A percentile compares a stretch with the other conserved stretches of the same genome.
These are phyloP conservation scores for Penicillium silybi DNA, from an alignment of 495 filamentous ascomycete genomes.

Conservation along the genomic window DNA sequence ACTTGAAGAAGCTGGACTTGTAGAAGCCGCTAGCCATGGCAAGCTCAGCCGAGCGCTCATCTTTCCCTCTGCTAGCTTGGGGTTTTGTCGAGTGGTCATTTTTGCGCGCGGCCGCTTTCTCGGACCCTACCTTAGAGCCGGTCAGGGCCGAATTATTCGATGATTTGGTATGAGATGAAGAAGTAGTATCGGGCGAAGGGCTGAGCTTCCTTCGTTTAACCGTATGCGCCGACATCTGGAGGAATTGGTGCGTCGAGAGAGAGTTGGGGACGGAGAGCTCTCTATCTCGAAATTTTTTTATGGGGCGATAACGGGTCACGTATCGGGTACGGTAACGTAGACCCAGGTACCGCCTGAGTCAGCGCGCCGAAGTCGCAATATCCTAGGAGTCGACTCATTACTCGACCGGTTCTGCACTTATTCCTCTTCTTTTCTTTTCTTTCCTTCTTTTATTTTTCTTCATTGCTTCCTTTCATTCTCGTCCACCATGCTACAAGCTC, in stretches of 20 bases:
- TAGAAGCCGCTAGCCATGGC: constrained; percentile 47
- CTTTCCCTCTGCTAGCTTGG: constrained; percentile 16
- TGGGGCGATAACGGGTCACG: constrained; percentile 12
- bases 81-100: constrained; percentile 9
- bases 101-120: constrained; percentile 6
- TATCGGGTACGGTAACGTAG: neutral
- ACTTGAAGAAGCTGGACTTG: constrained; percentile 74
- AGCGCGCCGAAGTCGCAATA: constrained; percentile 34
- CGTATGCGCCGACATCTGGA: constrained; percentile 30
- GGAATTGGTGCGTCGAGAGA: neutral
- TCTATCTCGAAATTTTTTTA: constrained; percentile 24
- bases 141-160: constrained; percentile 1
- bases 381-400: constrained; percentile 10
- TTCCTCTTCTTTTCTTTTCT: constrained; percentile 5
- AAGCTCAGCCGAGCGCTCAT: constrained; percentile 35
- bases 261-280: neutral
- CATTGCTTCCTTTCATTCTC: neutral
- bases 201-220: constrained; percentile 40
- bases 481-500: constrained; percentile 36
- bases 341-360: constrained; percentile 6
- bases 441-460: constrained; percentile 1
- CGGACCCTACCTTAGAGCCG: constrained; percentile 8
- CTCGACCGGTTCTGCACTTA: constrained; percentile 1
- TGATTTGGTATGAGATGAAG: constrained; percentile 4
- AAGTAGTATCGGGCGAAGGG: constrained; percentile 20